Base-by-base conservation (phyloP, 2,329 filamentous ascomycete species). In the Ceratocystis papillata region DNA sequence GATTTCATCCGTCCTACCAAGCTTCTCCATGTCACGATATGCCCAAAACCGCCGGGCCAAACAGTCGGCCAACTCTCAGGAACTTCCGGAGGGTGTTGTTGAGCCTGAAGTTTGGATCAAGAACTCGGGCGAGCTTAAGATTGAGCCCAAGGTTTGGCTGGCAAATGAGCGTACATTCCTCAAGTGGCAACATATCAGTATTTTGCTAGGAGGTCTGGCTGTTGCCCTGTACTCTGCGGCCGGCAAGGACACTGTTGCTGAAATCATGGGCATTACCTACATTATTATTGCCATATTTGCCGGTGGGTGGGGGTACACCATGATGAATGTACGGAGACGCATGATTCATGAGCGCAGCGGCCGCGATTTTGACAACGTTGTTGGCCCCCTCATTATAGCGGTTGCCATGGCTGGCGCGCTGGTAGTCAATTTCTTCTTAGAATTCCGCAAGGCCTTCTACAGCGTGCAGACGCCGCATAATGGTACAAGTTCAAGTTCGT, bases 71-170 rank as follows among this genome's bases (percentile, higher is more conserved):
- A 65, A 60, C 10, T 69, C 70, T 50, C 75, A 79, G 71, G 77
- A 78, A 33, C 80, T 97, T 2, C 94, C 94, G 0, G 88, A 91
- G 30, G 94, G 94, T 41, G 90, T 99, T n/a, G 83, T 83, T 25
- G 86, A 95, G 73, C 94, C 94, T 1, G 84, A 83, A 7, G 81
- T 85, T 70, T 95, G 93, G 86, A 89, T 99, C 80, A 99, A 99
- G 79, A 95, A 99, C 76, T 83, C 88, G 44, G 93, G 94, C 2
- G 89, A 91, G 45, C 83, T 97, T 70, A 88, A 91, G 73, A 90
- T 99, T 67, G 94, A 99, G 78, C 91, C 90, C 69, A 99, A 99
- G 77, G 93, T 99, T 37, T 99, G 94, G 93, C 86, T 99, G 67
- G 94, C 94, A 65, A 99, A 99, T 76, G 93, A 99, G 77, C 87